Base-by-base conservation (phyloP, 768 basidiomycete genomes). In the Rhodocollybia butyracea region DNA sequence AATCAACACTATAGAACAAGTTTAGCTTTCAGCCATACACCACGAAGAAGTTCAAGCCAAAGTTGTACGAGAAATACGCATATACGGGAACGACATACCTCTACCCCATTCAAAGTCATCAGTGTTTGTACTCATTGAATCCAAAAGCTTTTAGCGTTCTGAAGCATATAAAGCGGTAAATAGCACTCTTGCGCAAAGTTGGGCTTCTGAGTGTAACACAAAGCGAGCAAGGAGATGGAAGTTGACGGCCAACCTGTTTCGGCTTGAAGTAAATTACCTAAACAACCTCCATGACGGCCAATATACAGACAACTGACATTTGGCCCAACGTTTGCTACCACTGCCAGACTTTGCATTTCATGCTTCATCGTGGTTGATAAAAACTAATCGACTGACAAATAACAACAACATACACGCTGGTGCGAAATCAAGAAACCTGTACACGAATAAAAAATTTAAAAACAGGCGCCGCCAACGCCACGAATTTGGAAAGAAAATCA, bases 1-100 rank as follows among this genome's bases (percentile, higher is more conserved):
- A 61, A 94, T 85, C 60, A 92, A 70, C 38, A 92, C 92, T 95
- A 26, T 13, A 54, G 17, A 41, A 42, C 15, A 7, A 3, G 4
- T 29, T 50, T 22, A 32, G 47, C 22, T 21, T 15, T 19, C 15
- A 43, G 41, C 29, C 3, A 47, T 30, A 34, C 19, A 29, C 22
- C 19, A 6, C n/a, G 3, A 19, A 29, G 27, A 12, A 47, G 29
- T 19, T 19, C 15, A 13, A 19, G 22, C 24, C n/a, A n/a, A n/a
- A n/a, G n/a, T 50, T 19, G 19, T 34, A 13, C 24, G 12, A 50
- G 22, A 13, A 50, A 24, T 27, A 15, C 34, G 30, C 13, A 30
- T 12, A 29, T n/a, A 30, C 46, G 34, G 12, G 22, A 24, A 31
- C 30, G 30, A 50, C 51, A 41, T 53, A 53, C 51, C 51, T 53